phyloP scores from a whole-genome alignment of 352 stramenopile species.

The Albugo laibachii region DNA sequence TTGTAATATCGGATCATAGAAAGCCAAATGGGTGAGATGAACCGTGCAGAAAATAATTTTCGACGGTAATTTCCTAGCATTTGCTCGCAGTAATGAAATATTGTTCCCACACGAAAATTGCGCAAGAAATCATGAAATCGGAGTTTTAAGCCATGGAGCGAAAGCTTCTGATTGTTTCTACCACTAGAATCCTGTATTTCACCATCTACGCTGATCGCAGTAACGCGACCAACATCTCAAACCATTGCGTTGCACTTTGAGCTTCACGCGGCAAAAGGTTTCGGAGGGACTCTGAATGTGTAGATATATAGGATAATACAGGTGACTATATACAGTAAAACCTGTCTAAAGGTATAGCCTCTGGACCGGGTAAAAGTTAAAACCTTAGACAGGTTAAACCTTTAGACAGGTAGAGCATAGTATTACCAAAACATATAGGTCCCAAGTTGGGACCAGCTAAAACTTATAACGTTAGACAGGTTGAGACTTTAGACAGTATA shows the following conservation, averaged over 20 bases:
- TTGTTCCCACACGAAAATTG: slow-evolving; percentile 62
- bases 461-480: no score
- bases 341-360: no score
- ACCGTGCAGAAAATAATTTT: slow-evolving; percentile 56
- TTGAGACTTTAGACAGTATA: no score
- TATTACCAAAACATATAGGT: no score
- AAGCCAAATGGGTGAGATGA: slow-evolving; percentile 61
- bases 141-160: slow-evolving; percentile 34
- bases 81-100: slow-evolving; percentile 83
- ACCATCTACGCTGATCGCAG: slow-evolving; percentile 36
- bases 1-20: slow-evolving; percentile 75
- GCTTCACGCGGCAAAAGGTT: no score
- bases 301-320: no score
- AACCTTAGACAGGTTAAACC: no score
- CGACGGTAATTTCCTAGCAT: slow-evolving; percentile 73
- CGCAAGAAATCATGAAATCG: slow-evolving; percentile 70
- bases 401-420: no score
- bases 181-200: slow-evolving; percentile 9
- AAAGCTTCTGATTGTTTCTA: slow-evolving; percentile 29
- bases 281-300: no score
- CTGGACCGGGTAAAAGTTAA: no score
- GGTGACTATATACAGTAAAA: no score
- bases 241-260: slow-evolving; percentile 26
- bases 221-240: slow-evolving; percentile 60
- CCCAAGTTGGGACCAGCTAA: no score